Evolutionary conservation across 495 filamentous ascomycete genomes (phyloP).

Genomic region (Aspergillus bridgeri): DNA sequence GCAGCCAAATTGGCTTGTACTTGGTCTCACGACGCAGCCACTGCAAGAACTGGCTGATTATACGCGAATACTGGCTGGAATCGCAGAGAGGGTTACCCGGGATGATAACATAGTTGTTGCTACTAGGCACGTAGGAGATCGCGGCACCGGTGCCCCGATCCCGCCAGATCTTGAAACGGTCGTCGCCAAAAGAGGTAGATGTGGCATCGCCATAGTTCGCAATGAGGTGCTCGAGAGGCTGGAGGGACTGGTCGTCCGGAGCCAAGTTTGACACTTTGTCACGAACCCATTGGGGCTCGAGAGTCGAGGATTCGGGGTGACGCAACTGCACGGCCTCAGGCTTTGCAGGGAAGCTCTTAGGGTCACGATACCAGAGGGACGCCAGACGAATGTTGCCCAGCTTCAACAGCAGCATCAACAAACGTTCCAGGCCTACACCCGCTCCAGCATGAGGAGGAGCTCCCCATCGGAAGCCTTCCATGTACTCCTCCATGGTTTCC

Average conservation of each 20-base stretch:
- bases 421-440: slow-evolving; percentile 84
- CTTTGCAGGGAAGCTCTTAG: slow-evolving; percentile 68
- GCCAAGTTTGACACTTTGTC: slow-evolving; percentile 37
- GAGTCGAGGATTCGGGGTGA: slow-evolving; percentile 75
- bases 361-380: slow-evolving; percentile 80
- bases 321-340: slow-evolving; percentile 52
- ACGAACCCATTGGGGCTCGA: slow-evolving; percentile 57
- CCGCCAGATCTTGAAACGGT: slow-evolving; percentile 78
- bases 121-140: slow-evolving; percentile 69
- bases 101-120: slow-evolving; percentile 69
- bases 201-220: slow-evolving; percentile 88
- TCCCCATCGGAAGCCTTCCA: slow-evolving; percentile 83
- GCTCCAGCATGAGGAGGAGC: slow-evolving; percentile 88
- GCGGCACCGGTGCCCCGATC: slow-evolving; percentile 73
- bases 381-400: slow-evolving; percentile 87
- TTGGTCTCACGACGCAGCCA: slow-evolving; percentile 66
- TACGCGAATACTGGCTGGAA: slow-evolving; percentile 61
- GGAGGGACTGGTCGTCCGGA: slow-evolving; percentile 51
- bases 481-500: slow-evolving; percentile 76
- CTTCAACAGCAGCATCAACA: slow-evolving; percentile 78
- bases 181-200: slow-evolving; percentile 83
- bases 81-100: slow-evolving; percentile 83
- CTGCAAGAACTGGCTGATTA: slow-evolving; percentile 68
- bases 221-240: slow-evolving; percentile 74
- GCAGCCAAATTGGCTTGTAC: slow-evolving; percentile 78